Conservation (phyloP, 345 rosid species). For the Gossypium anomalum region DNA sequence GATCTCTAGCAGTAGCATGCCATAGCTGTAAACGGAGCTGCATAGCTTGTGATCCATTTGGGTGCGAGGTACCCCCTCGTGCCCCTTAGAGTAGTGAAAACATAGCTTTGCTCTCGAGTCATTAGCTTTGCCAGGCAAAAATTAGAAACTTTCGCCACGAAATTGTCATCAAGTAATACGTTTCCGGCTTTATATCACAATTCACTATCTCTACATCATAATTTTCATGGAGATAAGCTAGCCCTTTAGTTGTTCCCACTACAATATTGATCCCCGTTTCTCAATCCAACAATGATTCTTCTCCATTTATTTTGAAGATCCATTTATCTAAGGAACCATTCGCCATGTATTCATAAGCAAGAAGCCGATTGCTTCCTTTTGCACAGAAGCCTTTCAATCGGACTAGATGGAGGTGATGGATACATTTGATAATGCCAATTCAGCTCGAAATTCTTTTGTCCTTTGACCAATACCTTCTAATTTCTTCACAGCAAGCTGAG, state of each 20-base stretch:
- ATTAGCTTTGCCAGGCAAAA: slow-evolving; percentile 91
- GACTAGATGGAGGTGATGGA: slow-evolving; percentile 85
- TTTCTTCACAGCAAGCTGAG: slow-evolving; percentile 83
- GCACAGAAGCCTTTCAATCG: slow-evolving; percentile 80
- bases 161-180: slow-evolving; percentile 69
- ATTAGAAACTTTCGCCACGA: slow-evolving; percentile 82
- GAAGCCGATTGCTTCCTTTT: slow-evolving; percentile 74
- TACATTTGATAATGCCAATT: slow-evolving; percentile 78
- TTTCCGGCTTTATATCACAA: slow-evolving; percentile 92
- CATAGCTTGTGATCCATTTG: slow-evolving; percentile 88
- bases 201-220: slow-evolving; percentile 76
- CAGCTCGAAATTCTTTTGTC: slow-evolving; percentile 88
- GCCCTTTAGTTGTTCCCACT: slow-evolving; percentile 73
- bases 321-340: slow-evolving; percentile 85
- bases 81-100: slow-evolving; percentile 83
- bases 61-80: slow-evolving; percentile 92
- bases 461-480: slow-evolving; percentile 93
- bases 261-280: slow-evolving; percentile 68
- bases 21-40: slow-evolving; percentile 83
- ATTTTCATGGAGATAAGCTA: slow-evolving; percentile 84
- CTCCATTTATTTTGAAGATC: slow-evolving; percentile 61
- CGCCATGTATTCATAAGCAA: slow-evolving; percentile 76
- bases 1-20: slow-evolving; percentile 79
- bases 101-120: slow-evolving; percentile 89
- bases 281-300: slow-evolving; percentile 52